Evolutionary conservation across 352 stramenopile species (phyloP), one percentile per base, ranked within the genome.

Genomic region (Globisporangium cystogenes): DNA sequence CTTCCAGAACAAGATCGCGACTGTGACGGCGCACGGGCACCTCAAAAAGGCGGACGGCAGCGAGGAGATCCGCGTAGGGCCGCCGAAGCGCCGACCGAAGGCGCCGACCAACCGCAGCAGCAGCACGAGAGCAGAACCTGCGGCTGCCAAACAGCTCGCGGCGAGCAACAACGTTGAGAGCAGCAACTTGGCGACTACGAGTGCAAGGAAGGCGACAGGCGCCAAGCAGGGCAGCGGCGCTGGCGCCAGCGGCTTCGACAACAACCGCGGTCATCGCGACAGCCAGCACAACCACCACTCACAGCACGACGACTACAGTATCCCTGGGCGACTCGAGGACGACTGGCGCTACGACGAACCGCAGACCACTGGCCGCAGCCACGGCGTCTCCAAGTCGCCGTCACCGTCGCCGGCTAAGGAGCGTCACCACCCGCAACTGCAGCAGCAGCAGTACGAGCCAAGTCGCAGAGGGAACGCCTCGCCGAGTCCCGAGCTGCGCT

Each of bases 1-100:
- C 46, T 93, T 93, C 56, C 79, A 90, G 43, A 74, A 78, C 53
- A 93, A 93, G 65, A 90, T 90, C 48, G 73, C 78, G 48, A 91
- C 80, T 1, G 82, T 93, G 57, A 91, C 78, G 4, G 80, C 79
- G 4, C 80, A 91, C 50, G 80, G 81, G 0, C 81, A 89, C 27
- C 67, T 91, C 10, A 86, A 83, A 54, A 87, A 88, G 41, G 76
- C 78, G 7, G 82, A 90, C 47, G 82, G 82, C 20, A 89, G 76
- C 51, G 80, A 93, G 47, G 82, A 89, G 59, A 87, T 93, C 49
- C 82, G 82, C 3, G 80, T 88, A 15, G 82, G 82, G 2, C 69
- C 74, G 0, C 71, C 76, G 1, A 88, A 88, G 52, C 72, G 74
- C 16, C 86, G 76, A 42, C 8, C 47, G 16, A 61, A 55, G 44